Conservation (phyloP, 768 basidiomycete species). For the Tricholoma matsutake region DNA sequence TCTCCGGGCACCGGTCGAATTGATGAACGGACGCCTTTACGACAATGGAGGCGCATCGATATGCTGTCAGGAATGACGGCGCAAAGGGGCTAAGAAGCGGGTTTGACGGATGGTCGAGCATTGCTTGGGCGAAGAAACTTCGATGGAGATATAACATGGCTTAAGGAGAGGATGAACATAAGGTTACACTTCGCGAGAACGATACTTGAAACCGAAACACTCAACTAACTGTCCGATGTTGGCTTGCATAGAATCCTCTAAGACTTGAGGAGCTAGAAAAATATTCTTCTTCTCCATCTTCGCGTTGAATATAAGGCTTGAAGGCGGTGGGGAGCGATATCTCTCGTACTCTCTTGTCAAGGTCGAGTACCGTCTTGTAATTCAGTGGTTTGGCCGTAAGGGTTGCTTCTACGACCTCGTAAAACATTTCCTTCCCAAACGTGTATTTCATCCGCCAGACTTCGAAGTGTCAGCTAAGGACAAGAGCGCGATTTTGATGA, state of each 20-base stretch:
- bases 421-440: slow-evolving; percentile 49
- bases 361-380: slow-evolving; percentile 46
- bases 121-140: slow-evolving; percentile 56
- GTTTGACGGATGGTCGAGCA: slow-evolving; percentile 51
- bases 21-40: slow-evolving; percentile 49
- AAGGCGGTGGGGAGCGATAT: slow-evolving; percentile 43
- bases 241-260: slow-evolving; percentile 53
- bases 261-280: slow-evolving; percentile 48
- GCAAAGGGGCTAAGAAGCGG: slow-evolving; percentile 54
- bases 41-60: slow-evolving; percentile 48
- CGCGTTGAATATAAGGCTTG: slow-evolving; percentile 41
- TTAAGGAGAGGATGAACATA: slow-evolving; percentile 8
- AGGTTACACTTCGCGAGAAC: background rate
- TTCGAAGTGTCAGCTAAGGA: slow-evolving; percentile 17
- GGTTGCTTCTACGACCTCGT: slow-evolving; percentile 44
- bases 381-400: slow-evolving; percentile 45
- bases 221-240: slow-evolving; percentile 58
- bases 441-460: slow-evolving; percentile 58
- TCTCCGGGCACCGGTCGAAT: slow-evolving; percentile 43
- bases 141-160: slow-evolving; percentile 55
- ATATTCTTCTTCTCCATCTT: slow-evolving; percentile 46
- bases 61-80: slow-evolving; percentile 54
- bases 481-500: slow-evolving; percentile 3
- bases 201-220: slow-evolving; percentile 10
- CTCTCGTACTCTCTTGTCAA: slow-evolving; percentile 49